phyloP scores from a whole-genome alignment of 2,329 filamentous ascomycete species.

The Knoxdaviesia proteae region DNA sequence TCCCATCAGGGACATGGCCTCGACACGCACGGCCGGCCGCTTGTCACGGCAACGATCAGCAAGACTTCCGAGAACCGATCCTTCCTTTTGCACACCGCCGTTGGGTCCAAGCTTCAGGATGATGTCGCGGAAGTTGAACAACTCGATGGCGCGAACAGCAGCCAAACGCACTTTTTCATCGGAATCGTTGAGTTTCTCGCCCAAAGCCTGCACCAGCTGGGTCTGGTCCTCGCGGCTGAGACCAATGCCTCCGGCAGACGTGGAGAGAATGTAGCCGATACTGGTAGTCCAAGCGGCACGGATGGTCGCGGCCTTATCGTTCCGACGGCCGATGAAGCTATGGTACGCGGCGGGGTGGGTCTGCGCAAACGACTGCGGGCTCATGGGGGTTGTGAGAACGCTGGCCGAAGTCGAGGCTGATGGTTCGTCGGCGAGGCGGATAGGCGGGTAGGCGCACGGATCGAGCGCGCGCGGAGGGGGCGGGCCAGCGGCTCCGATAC shows the following conservation, averaged over 20 bases:
- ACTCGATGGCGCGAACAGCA: constrained; percentile 66
- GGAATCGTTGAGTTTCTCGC: constrained; percentile 64
- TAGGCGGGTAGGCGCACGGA: constrained; percentile 65
- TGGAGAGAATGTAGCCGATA: constrained; percentile 70
- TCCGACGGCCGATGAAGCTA: constrained; percentile 63
- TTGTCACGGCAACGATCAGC: constrained; percentile 79
- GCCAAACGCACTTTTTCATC: constrained; percentile 84
- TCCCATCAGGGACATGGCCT: constrained; percentile 67
- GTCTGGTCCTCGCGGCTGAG: constrained; percentile 67
- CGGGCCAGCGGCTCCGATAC: constrained; percentile 77
- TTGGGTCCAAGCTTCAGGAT: constrained; percentile 60
- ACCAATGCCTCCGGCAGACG: constrained; percentile 75
- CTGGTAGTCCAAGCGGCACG: constrained; percentile 72
- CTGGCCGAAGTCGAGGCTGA: constrained; percentile 27
- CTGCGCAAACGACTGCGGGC: constrained; percentile 75
- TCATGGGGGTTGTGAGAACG: constrained; percentile 62
- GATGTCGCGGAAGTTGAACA: constrained; percentile 62
- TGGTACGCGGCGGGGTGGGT: constrained; percentile 62
- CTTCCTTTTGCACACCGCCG: constrained; percentile 54
- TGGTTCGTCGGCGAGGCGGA: constrained; percentile 39
- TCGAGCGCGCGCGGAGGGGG: constrained; percentile 54
- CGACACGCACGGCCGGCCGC: constrained; percentile 58
- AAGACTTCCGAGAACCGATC: constrained; percentile 61
- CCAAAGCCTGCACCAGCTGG: constrained; percentile 50
- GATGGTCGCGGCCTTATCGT: constrained; percentile 70